phyloP scores from a whole-genome alignment of 371 early-diverging fungal species.

The Mucor circinelloides region DNA sequence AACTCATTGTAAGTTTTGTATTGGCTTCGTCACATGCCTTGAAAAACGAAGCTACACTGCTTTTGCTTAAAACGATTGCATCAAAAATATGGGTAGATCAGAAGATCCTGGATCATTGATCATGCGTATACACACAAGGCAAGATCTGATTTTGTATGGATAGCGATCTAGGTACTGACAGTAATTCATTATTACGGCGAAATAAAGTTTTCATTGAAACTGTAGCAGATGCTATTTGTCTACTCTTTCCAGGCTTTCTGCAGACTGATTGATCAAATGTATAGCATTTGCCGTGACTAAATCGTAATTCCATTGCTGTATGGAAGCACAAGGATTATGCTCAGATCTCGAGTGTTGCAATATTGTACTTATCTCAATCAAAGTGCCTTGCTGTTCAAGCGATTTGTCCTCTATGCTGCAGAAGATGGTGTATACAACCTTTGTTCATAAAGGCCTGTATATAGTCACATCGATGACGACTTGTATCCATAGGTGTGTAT shows the following conservation, averaged over 20 bases:
- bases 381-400: neutral
- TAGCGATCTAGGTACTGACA: neutral
- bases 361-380: too few species aligned
- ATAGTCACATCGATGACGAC: neutral
- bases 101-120: neutral
- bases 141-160: neutral
- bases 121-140: neutral
- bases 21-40: neutral
- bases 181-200: too few species aligned
- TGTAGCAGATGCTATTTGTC: too few species aligned
- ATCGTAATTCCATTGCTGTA: neutral
- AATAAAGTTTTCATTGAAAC: neutral
- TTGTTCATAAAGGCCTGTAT: neutral
- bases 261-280: neutral
- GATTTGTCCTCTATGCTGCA: neutral
- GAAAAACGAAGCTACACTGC: neutral
- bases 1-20: neutral
- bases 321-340: neutral
- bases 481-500: neutral
- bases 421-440: neutral
- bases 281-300: too few species aligned
- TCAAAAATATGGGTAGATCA: neutral
- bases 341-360: neutral
- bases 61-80: neutral
- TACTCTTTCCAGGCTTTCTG: too few species aligned